Evolutionary conservation across 169 alveolate species (phyloP), one percentile per base, ranked within the genome.

Genomic region (Eimeria necatrix): DNA sequence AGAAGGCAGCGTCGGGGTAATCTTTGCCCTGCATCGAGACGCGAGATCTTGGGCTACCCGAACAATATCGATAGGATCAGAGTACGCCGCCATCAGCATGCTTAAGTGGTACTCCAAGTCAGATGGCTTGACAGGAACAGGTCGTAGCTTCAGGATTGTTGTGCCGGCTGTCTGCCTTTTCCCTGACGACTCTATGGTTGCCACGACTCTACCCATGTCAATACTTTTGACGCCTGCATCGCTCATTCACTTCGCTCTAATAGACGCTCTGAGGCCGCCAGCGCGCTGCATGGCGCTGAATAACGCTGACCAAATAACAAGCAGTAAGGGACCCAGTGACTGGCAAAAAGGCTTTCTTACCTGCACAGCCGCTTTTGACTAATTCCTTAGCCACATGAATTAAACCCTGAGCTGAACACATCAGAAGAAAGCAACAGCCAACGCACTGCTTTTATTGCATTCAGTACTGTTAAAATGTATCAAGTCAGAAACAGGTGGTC

Each of bases 1-100:
- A 18, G 12, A 10, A 10, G 68, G 20, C 60, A 22, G 41, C 20
- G 4, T 20, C 6, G 92, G 41, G 7, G 84, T 7, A 49, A 20
- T 46, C 64, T 87, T 20, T 16, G 89, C 89, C 12, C 46, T 41
- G 83, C 95, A 91, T 10, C 95, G 80, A 51, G 68, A 22, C 12
- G 89, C 91, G 24, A 91, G 80, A 70, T 91, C 95, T 4, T 73
- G 95, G 2, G 91, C 95, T 9, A 76, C 91, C 20, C 71, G 78
- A 10, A 91, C 9, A 6, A 91, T 26, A n/a, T 73, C 83, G 6
- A 91, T 20, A 6, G 95, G 95, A 46, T 91, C 91, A 3, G 24
- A 51, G 26, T 91, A 91, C 52, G 90, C 7, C 10, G 90, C 70
- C 22, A 73, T 81, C 14, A 91, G 53, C n/a, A 0, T 48, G 22